Evolutionary conservation across 2,329 filamentous ascomycete species (phyloP), one percentile per base, ranked within the genome.

Genomic region (Fusarium nelsonii): DNA sequence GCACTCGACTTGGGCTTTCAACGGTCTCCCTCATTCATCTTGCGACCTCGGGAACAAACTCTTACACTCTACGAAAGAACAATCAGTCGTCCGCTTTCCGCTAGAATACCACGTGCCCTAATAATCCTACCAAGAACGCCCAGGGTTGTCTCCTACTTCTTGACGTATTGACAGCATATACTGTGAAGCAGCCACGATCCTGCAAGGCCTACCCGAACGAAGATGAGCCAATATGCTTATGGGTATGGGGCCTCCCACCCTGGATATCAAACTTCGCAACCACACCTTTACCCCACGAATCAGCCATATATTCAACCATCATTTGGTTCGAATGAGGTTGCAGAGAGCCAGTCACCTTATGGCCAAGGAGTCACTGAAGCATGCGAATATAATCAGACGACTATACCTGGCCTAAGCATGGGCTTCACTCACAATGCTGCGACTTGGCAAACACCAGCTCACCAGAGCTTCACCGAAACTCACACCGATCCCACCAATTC

Each of bases 341-440:
- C 56, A 41, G 41, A 58, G 32, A 20, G 39, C n/a, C 63, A 63
- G 18, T 30, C 55, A 6, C 6, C 54, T 12, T 62, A 67, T 50
- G 58, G 54, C 14, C 56, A 58, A 36, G 64, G 46, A 11, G 54
- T 55, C 11, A 37, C 59, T 28, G 65, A 71, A 45, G 58, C 71
- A 3, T 78, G 64, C 33, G 68, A 74, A 8, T 72, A 73, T 41
- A 75, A 75, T 43, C 74, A 73, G 44, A 75, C 70, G 45, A 50
- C 74, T 30, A 81, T 81, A 43, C 79, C 79, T 4, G 79, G 79
- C 20, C 58, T 81, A 14, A 76, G 77, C 6, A 56, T 80, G 52
- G 71, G 75, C 15, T 72, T 73, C 52, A 60, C 75, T 30, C 57
- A 67, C 23, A 63, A 43, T 40, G 49, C 41, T n/a, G 30, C 64